Percentiles rank a stretch among this genome's conserved stretches.
phyloP scores from a whole-genome alignment of 2,329 filamentous ascomycete genomes.

The Stagonosporopsis rhizophila region DNA sequence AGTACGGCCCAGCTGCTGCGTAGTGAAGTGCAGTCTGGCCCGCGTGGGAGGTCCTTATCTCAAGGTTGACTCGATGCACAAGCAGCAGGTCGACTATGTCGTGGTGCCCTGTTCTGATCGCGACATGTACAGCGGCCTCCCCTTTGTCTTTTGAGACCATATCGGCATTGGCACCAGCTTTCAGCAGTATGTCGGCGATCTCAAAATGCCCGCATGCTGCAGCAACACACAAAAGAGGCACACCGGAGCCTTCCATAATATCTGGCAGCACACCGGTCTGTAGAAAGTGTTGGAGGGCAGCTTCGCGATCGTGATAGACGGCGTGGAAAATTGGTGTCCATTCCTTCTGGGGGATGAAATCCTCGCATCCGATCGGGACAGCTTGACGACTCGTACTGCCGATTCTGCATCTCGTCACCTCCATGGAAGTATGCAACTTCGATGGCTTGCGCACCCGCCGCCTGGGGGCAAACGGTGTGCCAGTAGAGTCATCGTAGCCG shows the following conservation, averaged over 20 bases:
- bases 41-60: conserved; percentile 28
- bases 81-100: conserved; percentile 40
- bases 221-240: conserved; percentile 41
- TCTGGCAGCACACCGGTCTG: conserved; percentile 38
- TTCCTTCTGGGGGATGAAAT: conserved; percentile 31
- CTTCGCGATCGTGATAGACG: conserved; percentile 41
- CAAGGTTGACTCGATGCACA: conserved; percentile 29
- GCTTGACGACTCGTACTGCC: conserved; percentile 29
- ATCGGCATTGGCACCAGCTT: conserved; percentile 39
- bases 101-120: conserved; percentile 33
- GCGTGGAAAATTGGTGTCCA: conserved; percentile 45
- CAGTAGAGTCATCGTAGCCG: conserved; percentile 24
- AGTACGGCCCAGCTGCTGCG: conserved; percentile 36
- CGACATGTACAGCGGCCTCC: conserved; percentile 44
- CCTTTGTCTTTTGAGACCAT: conserved; percentile 26
- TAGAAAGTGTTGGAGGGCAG: conserved; percentile 42
- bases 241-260: conserved; percentile 26
- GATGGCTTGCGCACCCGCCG: conserved; percentile 29
- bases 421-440: conserved; percentile 40
- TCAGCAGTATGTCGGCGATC: conserved; percentile 36
- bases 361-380: conserved; percentile 7
- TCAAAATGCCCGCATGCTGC: conserved; percentile 35
- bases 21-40: conserved; percentile 46
- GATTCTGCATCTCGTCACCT: conserved; percentile 42
- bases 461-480: conserved; percentile 10